phyloP scores from a whole-genome alignment of 2,329 filamentous ascomycete species.

The Triangularia setosa region DNA sequence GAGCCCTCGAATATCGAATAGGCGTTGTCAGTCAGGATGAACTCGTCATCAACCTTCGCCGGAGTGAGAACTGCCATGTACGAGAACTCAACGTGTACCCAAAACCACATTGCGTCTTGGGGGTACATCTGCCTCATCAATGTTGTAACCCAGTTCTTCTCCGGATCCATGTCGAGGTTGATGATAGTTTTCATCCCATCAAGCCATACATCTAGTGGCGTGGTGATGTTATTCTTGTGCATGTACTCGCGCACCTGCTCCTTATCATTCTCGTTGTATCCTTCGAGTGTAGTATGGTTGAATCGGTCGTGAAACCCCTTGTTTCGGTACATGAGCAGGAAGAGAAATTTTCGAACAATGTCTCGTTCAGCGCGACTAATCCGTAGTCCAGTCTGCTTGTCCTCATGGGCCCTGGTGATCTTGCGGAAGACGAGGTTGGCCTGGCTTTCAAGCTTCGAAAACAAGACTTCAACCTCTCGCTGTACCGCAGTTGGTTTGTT shows the following conservation, averaged over 20 bases:
- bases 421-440: constrained; percentile 17
- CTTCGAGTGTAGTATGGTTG: constrained; percentile 31
- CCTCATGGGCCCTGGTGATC: constrained; percentile 19
- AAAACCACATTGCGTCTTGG: constrained; percentile 27
- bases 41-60: constrained; percentile 19
- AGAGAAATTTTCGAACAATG: constrained; percentile 42
- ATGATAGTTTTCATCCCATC: constrained; percentile 27
- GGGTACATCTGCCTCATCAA: constrained; percentile 25
- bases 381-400: constrained; percentile 21
- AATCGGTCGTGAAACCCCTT: constrained; percentile 34
- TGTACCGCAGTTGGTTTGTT: constrained; percentile 13
- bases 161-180: constrained; percentile 25
- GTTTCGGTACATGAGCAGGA: constrained; percentile 43
- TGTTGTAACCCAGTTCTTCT: constrained; percentile 20
- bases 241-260: constrained; percentile 24
- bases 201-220: constrained; percentile 30
- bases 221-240: constrained; percentile 24
- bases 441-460: constrained; percentile 18
- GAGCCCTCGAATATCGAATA: constrained; percentile 29
- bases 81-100: constrained; percentile 19
- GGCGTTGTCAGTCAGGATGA: constrained; percentile 21
- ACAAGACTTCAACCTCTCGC: constrained; percentile 14
- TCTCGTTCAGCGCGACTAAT: constrained; percentile 34
- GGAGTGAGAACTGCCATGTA: constrained; percentile 31
- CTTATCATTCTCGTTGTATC: constrained; percentile 31